Evolutionary conservation across 805 yeast species (phyloP).

Genomic region (Starmerella vaccinii): DNA sequence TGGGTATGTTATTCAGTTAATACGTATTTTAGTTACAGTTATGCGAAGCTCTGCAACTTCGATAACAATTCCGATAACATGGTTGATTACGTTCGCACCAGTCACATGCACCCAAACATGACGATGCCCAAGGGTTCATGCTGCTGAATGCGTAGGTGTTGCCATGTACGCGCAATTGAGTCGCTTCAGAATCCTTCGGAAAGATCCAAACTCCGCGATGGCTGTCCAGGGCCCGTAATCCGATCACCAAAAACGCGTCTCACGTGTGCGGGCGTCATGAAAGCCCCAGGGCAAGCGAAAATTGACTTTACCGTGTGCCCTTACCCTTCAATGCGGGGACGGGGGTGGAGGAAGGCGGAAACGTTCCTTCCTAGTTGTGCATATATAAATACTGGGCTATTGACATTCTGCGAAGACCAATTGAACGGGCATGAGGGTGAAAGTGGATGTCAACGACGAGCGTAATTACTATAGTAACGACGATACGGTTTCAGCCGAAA

Average conservation of each 20-base stretch:
- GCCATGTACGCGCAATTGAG: not conserved
- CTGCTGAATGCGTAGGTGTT: not conserved
- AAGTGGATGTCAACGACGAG: not conserved
- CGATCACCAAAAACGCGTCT: no score
- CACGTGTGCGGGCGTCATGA: not conserved
- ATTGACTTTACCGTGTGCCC: slow-evolving; percentile 2
- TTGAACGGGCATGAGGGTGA: not conserved
- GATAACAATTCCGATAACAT: slow-evolving; percentile 8
- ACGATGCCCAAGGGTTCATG: not conserved
- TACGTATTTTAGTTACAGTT: no score
- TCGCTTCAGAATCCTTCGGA: no score
- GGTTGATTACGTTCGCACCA: not conserved
- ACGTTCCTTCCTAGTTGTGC: not conserved
- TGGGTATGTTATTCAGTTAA: no score
- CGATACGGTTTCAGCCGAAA: slow-evolving; percentile 9
- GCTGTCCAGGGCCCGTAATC: no score
- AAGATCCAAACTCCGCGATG: no score
- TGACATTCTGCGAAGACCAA: not conserved
- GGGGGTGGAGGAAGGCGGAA: not conserved
- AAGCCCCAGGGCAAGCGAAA: not conserved
- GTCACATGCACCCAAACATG: not conserved
- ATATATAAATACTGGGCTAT: not conserved
- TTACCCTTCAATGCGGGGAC: slow-evolving; percentile 4
- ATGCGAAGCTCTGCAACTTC: no score
- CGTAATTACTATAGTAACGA: slow-evolving; percentile 11